Percentiles rank a stretch among this genome's conserved stretches.
These are phyloP conservation scores for Wickerhamiella sorbophila DNA, from an alignment of 805 yeast genomes.

Conservation along the genomic window DNA sequence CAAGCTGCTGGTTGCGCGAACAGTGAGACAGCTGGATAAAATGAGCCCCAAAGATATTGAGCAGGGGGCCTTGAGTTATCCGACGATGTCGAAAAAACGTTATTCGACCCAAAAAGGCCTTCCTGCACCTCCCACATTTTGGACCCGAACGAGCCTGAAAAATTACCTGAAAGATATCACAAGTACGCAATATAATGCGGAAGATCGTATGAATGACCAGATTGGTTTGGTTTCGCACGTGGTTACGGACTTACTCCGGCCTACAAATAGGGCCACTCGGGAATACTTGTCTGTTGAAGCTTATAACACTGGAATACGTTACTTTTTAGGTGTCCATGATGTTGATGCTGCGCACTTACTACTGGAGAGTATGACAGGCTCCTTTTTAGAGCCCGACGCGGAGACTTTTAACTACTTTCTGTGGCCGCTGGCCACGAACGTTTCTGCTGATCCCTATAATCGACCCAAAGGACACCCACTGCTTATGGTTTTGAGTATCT, in stretches of 20 bases:
- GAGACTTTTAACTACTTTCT: constrained; percentile 10
- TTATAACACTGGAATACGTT: constrained; percentile 11
- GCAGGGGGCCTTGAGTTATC: not conserved
- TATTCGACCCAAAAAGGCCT: not conserved
- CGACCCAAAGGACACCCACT: constrained; percentile 10
- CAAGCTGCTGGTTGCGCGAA: constrained; percentile 2
- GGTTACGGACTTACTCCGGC: constrained; percentile 5
- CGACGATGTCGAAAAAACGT: not conserved
- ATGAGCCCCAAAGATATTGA: constrained; percentile 1
- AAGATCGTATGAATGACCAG: not conserved
- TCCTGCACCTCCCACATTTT: constrained; percentile 1
- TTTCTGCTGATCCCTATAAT: constrained; percentile 10
- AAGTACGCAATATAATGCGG: constrained; percentile 1
- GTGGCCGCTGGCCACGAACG: constrained; percentile 7
- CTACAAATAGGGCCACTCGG: constrained; percentile 1
- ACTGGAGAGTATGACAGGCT: constrained; percentile 5
- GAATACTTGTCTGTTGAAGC: constrained; percentile 1
- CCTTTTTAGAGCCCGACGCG: constrained; percentile 3
- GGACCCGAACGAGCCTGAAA: not conserved
- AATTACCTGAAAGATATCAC: constrained; percentile 3
- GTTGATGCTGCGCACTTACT: constrained; percentile 8
- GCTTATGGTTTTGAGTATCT: constrained; percentile 3
- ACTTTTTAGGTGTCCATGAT: constrained; percentile 7
- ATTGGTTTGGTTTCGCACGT: constrained; percentile 2
- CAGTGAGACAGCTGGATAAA: constrained; percentile 4